These are phyloP conservation scores for Themeda triandra DNA, from an alignment of 176 grass and related monocot genomes.

Conservation along the genomic window DNA sequence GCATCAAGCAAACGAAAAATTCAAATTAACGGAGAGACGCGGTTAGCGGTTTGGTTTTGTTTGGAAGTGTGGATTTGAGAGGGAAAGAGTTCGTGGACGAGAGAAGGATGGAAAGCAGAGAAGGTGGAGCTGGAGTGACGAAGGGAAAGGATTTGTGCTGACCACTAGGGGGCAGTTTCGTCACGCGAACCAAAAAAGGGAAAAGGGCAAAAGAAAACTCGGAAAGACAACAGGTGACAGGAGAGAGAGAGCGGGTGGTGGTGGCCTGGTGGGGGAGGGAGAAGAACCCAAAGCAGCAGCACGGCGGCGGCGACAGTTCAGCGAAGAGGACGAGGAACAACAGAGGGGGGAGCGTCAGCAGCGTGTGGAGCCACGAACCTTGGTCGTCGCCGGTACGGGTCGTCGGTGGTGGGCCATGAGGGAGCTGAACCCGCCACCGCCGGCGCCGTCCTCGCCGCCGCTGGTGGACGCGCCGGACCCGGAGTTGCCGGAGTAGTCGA, in stretches of 20 bases:
- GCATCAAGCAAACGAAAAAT: conserved; percentile 11
- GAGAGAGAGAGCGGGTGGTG: conserved; percentile 20
- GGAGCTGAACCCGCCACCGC: conserved; percentile 32
- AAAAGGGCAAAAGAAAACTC: conserved; percentile 10
- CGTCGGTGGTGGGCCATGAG: background rate
- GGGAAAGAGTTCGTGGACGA: background rate
- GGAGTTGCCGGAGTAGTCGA: conserved; percentile 46
- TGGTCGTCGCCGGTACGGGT: background rate
- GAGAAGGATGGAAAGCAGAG: background rate
- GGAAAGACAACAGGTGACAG: conserved; percentile 1
- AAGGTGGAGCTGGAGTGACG: background rate
- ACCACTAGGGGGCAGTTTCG: conserved; percentile 37
- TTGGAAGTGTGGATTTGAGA: background rate
- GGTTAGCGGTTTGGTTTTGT: background rate
- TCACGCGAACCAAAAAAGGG: conserved; percentile 1
- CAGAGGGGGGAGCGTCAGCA: background rate
- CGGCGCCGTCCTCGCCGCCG: conserved; percentile 46
- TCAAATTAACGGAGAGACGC: background rate
- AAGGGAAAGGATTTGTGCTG: conserved; percentile 27
- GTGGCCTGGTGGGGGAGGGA: conserved; percentile 18
- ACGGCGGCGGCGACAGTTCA: background rate
- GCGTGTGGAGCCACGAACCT: conserved; percentile 23
- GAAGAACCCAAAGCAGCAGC: conserved; percentile 43
- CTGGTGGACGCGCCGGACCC: conserved; percentile 47
- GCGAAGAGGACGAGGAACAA: background rate